Conservation (phyloP, 2,329 filamentous ascomycete species). For the Hawksworthiomyces lignivorus region DNA sequence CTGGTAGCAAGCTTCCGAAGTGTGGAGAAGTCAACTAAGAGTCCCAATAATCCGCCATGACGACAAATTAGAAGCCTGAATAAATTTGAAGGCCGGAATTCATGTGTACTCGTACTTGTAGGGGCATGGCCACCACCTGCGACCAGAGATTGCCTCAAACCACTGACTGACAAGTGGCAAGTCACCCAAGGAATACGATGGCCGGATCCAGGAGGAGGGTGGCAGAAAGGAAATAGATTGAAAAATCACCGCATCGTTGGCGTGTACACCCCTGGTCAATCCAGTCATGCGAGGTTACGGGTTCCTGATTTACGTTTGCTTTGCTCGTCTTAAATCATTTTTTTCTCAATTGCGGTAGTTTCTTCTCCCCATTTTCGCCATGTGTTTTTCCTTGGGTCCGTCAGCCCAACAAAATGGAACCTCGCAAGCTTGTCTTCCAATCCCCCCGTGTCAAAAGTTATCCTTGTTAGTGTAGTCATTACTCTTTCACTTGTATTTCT, state of each 20-base stretch:
- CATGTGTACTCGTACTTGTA: no score
- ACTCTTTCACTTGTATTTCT: no score
- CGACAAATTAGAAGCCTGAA: no score
- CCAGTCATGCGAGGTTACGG: conserved; percentile 11
- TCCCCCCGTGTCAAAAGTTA: neutral
- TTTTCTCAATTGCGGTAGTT: neutral
- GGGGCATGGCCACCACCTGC: neutral
- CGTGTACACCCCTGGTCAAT: neutral
- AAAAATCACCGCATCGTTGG: neutral
- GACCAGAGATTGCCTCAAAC: conserved; percentile 16
- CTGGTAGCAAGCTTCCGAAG: no score
- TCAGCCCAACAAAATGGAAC: neutral
- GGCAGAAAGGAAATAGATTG: neutral
- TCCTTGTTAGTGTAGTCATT: no score
- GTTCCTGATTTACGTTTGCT: conserved; percentile 10
- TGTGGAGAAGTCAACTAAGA: no score
- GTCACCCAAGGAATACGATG: no score
- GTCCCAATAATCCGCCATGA: no score
- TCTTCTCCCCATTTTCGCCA: neutral
- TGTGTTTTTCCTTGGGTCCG: neutral
- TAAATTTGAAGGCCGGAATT: no score
- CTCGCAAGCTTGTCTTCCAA: neutral
- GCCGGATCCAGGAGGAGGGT: neutral
- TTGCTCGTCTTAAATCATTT: no score
- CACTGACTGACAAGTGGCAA: conserved; percentile 27